Evolutionary conservation across 129 eudicot species (phyloP).

Genomic region (Dittrichia graveolens): DNA sequence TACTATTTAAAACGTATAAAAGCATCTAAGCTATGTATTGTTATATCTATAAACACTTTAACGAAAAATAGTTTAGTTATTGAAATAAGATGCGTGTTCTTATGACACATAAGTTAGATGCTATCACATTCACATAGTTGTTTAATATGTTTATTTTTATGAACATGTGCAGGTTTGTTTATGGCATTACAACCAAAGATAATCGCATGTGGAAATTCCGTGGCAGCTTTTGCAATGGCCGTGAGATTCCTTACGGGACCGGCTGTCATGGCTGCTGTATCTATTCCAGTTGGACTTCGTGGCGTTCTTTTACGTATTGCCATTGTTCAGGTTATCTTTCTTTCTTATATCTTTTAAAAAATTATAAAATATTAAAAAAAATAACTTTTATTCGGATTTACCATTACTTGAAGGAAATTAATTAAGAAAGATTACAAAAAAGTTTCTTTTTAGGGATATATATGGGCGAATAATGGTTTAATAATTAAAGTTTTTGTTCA

Average conservation of each 20-base stretch:
- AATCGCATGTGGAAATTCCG: too few relatives aligned
- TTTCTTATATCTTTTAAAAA: not conserved
- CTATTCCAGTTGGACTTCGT: conserved; percentile 77
- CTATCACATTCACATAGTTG: too few relatives aligned
- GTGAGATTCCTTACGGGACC: conserved; percentile 97
- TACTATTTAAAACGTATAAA: too few relatives aligned
- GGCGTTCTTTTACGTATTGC: conserved; percentile 81
- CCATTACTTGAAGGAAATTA: too few relatives aligned
- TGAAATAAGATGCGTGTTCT: too few relatives aligned
- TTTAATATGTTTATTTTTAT: not conserved
- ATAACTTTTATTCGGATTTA: not conserved
- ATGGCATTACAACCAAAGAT: conserved; percentile 98
- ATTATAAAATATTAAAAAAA: not conserved
- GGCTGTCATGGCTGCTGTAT: conserved; percentile 90
- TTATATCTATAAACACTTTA: too few relatives aligned
- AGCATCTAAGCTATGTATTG: too few relatives aligned
- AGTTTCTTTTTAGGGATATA: not conserved
- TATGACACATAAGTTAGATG: too few relatives aligned
- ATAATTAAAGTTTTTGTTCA: too few relatives aligned
- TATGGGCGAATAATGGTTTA: too few relatives aligned
- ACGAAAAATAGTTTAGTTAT: too few relatives aligned
- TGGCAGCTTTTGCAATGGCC: conserved; percentile 83
- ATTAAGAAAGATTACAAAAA: too few relatives aligned
- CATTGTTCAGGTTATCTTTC: conserved; percentile 72
- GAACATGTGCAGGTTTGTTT: conserved; percentile 77